Percentiles rank a stretch among this genome's conserved stretches.
These are phyloP conservation scores for Suhomyces faveliae DNA, from an alignment of 805 yeast species.

Conservation along the genomic window DNA sequence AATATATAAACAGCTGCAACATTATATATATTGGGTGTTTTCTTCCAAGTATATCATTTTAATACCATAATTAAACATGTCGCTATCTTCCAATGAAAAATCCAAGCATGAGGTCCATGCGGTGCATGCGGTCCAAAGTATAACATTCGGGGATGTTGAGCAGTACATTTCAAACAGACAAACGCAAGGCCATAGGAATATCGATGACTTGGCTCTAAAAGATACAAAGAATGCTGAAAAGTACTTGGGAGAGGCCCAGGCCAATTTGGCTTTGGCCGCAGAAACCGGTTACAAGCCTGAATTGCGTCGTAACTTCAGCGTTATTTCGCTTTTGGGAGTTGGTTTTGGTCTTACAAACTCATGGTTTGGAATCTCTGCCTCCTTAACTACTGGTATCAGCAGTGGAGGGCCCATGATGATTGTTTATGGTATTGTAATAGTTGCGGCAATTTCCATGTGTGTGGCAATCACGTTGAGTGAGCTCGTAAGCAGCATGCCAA, in stretches of 20 bases:
- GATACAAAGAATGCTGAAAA: slow-evolving; percentile 8
- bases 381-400: slow-evolving; percentile 52
- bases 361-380: slow-evolving; percentile 60
- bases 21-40: too few species aligned
- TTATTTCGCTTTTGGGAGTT: slow-evolving; percentile 52
- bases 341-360: slow-evolving; percentile 62
- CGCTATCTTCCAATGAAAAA: slow-evolving; percentile 1
- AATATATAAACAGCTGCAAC: too few species aligned
- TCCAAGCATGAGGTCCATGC: background rate
- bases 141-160: slow-evolving; percentile 1
- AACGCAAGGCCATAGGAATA: background rate
- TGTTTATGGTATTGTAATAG: slow-evolving; percentile 54
- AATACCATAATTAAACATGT: background rate
- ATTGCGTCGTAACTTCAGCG: slow-evolving; percentile 30
- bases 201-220: slow-evolving; percentile 6
- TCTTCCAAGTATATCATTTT: background rate
- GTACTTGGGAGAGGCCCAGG: slow-evolving; percentile 19
- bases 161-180: background rate
- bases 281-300: slow-evolving; percentile 31
- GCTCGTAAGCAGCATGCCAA: slow-evolving; percentile 51
- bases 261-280: slow-evolving; percentile 25
- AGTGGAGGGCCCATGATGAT: slow-evolving; percentile 60
- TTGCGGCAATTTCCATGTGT: slow-evolving; percentile 46
- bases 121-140: slow-evolving; percentile 7
- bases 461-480: slow-evolving; percentile 55